Evolutionary conservation across 805 yeast genomes (phyloP), one percentile per base, ranked within the genome.

Genomic region (Pichia rugopelliculosa): DNA sequence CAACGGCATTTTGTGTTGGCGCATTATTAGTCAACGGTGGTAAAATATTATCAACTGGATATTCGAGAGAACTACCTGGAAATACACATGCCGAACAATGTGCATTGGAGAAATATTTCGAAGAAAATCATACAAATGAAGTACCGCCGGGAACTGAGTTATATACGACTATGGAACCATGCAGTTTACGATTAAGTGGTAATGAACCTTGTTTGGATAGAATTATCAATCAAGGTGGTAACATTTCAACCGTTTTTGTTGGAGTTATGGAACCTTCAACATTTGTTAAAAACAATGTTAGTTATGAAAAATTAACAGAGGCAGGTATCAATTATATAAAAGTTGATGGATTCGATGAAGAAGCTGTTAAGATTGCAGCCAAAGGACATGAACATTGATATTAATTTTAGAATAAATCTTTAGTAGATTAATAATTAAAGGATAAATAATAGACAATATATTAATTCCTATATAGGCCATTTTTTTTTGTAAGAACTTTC

Each of bases 61-160:
- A 78, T 59, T 87, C 98, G 0, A 73, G 98, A 46, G 99, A 93
- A 64, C 68, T 90, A 2, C 86, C 84, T 18, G 99, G 98, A 0
- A 93, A 91, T 64, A 91, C 99, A 0, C 99, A 91, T 63, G 99
- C 99, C 4, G 99, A 93, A 59, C 96, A 93, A 62, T 84, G 95
- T 69, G 96, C 96, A 0, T 61, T 93, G 48, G 84, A 81, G 27
- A 93, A 93, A 64, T 84, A 82, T 56, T 78, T 72, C 48, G 55
- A 59, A 7, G 56, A 65, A 36, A 61, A 66, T 1, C 70, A 69
- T 11, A 65, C 39, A 8, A 44, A 56, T 3, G 67, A 66, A 3
- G 70, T 88, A 3, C 96, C 96, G 0, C 60, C 57, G 9, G 96
- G 96, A 0, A 79, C 93, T 0, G 87, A 85, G 36, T 64, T 93